phyloP scores from a whole-genome alignment of 2,329 filamentous ascomycete genomes.

The Colletotrichum sp. region DNA sequence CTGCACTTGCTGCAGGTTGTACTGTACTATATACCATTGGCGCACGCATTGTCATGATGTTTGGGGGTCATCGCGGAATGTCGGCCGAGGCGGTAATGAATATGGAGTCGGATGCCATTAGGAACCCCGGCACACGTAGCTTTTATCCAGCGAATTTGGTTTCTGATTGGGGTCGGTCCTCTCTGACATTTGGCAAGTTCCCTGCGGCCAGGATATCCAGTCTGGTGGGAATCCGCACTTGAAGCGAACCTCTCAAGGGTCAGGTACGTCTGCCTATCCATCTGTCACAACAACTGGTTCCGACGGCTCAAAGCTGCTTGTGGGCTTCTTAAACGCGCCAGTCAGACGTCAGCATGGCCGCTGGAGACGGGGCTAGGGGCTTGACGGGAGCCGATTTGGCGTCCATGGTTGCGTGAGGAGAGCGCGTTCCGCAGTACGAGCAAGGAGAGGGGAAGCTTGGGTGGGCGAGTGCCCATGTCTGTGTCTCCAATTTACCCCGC shows the following conservation, averaged over 20 bases:
- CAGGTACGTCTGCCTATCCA: neutral
- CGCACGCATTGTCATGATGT: neutral
- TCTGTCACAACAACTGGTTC: neutral
- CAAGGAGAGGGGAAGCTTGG: neutral
- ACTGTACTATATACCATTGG: slow-evolving; percentile 7
- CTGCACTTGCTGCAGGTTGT: slow-evolving; percentile 6
- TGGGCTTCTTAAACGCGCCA: slow-evolving; percentile 4
- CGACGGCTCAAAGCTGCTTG: neutral
- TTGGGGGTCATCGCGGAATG: slow-evolving; percentile 8
- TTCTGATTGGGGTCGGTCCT: neutral
- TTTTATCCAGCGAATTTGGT: neutral
- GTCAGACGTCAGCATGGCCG: slow-evolving; percentile 1
- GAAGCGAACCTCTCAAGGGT: slow-evolving; percentile 3
- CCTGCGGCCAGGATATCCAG: neutral
- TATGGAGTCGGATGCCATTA: neutral
- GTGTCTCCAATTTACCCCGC: slow-evolving; percentile 22
- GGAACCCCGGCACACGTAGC: neutral
- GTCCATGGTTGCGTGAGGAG: neutral
- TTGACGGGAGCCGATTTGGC: neutral
- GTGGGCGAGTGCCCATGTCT: neutral
- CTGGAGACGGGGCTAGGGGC: neutral
- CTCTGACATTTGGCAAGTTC: neutral
- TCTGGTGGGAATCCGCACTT: neutral
- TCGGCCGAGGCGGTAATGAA: neutral
- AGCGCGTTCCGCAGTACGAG: neutral